Percentiles rank a stretch among this genome's conserved stretches.
phyloP scores from a whole-genome alignment of 306 rosid species.

The Ormosia emarginata region DNA sequence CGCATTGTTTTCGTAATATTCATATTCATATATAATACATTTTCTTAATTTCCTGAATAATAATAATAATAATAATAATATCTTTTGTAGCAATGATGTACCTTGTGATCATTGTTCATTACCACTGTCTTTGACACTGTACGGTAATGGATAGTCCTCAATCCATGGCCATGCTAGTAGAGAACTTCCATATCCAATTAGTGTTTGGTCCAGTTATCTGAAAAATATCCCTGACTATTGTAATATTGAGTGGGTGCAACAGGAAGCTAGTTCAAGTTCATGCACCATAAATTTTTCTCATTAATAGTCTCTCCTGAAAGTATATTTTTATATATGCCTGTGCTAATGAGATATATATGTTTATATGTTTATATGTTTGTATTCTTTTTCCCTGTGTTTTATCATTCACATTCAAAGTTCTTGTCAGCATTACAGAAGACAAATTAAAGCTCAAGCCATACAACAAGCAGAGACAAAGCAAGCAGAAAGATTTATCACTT shows the following conservation, averaged over 20 bases:
- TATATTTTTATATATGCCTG: not conserved
- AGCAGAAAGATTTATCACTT: not conserved
- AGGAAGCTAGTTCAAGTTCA: not conserved
- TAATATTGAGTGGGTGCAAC: not conserved
- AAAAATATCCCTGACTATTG: not conserved
- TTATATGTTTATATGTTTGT: not conserved
- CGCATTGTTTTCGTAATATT: no score
- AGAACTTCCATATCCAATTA: not conserved
- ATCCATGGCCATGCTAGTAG: not conserved
- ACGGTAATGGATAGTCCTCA: not conserved
- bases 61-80: not conserved
- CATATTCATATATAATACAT: no score
- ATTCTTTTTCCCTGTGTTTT: not conserved
- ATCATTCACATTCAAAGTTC: not conserved
- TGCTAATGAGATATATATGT: not conserved
- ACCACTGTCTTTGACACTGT: not conserved
- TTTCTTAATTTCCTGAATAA: not conserved
- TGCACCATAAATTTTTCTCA: not conserved
- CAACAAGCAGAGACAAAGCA: not conserved
- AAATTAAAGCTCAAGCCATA: not conserved
- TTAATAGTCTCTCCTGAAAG: not conserved
- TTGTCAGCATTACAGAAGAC: not conserved
- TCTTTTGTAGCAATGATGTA: not conserved
- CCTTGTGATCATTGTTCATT: not conserved
- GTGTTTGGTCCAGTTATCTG: not conserved